These are phyloP conservation scores for Medicago ruthenica DNA, from an alignment of 306 rosid genomes.

Conservation along the genomic window DNA sequence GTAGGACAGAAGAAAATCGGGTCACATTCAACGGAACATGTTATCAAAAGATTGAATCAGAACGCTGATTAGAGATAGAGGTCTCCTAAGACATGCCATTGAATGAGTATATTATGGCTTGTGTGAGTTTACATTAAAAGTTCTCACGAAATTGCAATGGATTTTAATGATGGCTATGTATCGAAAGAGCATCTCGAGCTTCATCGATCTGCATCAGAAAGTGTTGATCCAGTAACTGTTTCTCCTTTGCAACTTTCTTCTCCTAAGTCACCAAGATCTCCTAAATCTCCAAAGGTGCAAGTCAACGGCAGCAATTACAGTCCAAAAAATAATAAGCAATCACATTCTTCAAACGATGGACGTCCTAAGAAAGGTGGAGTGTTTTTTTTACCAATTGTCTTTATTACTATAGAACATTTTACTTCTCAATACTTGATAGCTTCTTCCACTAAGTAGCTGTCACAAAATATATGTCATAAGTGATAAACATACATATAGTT, in stretches of 20 bases:
- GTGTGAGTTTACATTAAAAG: slow-evolving; percentile 30
- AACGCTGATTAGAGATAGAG: slow-evolving; percentile 35
- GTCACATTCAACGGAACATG: neutral
- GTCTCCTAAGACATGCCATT: slow-evolving; percentile 19
- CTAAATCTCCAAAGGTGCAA: slow-evolving; percentile 52
- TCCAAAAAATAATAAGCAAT: slow-evolving; percentile 43
- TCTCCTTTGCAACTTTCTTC: slow-evolving; percentile 56
- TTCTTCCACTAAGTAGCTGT: neutral
- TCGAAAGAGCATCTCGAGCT: slow-evolving; percentile 59
- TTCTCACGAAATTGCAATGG: slow-evolving; percentile 52
- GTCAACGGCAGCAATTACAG: slow-evolving; percentile 47
- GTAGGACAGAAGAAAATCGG: slow-evolving; percentile 41
- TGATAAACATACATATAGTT: neutral
- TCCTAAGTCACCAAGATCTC: slow-evolving; percentile 50
- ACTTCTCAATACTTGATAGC: slow-evolving; percentile 9
- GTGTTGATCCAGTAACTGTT: slow-evolving; percentile 56
- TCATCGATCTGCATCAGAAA: slow-evolving; percentile 53
- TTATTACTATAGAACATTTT: neutral
- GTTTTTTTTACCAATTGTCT: neutral
- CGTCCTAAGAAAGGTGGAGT: slow-evolving; percentile 63
- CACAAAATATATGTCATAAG: slow-evolving; percentile 5
- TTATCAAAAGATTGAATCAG: slow-evolving; percentile 12
- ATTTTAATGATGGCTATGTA: slow-evolving; percentile 51
- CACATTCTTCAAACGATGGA: slow-evolving; percentile 56
- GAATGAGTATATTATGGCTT: slow-evolving; percentile 31